Evolutionary conservation across 2,329 filamentous ascomycete genomes (phyloP).

Genomic region (Colletotrichum plurivorum): DNA sequence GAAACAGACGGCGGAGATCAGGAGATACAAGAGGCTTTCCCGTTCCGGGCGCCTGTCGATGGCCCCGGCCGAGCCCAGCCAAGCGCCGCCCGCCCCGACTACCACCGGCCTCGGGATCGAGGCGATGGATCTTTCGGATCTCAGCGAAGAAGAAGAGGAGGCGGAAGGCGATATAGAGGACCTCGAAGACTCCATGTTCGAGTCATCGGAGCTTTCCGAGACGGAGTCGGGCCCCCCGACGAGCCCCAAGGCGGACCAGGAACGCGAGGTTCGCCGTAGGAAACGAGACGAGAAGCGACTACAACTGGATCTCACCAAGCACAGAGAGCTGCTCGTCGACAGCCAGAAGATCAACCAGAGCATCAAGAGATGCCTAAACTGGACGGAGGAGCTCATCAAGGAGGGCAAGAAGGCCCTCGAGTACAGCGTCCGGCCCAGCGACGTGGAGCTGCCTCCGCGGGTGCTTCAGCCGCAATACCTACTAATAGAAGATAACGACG

Average conservation of each 20-base stretch:
- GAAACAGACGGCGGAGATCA: constrained; percentile 90
- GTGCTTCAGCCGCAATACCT: constrained; percentile 77
- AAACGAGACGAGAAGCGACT: constrained; percentile 85
- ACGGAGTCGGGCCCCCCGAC: constrained; percentile 56
- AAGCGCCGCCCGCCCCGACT: constrained; percentile 59
- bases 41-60: constrained; percentile 82
- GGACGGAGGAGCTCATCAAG: constrained; percentile 91
- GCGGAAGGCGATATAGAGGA: constrained; percentile 60
- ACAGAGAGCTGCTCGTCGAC: constrained; percentile 89
- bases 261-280: constrained; percentile 67
- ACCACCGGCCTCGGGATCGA: constrained; percentile 60
- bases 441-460: constrained; percentile 85
- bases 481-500: constrained; percentile 65
- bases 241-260: constrained; percentile 48
- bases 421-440: constrained; percentile 83
- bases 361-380: constrained; percentile 88
- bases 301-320: constrained; percentile 87
- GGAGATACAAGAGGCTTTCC: constrained; percentile 88
- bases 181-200: constrained; percentile 56
- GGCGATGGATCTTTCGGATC: constrained; percentile 62
- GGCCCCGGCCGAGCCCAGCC: constrained; percentile 57
- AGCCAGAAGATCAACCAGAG: constrained; percentile 97
- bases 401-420: constrained; percentile 90
- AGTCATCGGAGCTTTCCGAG: constrained; percentile 57
- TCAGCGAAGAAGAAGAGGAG: constrained; percentile 65